Conservation (phyloP, 139 green algal genomes). For the Choricystis sp. region DNA sequence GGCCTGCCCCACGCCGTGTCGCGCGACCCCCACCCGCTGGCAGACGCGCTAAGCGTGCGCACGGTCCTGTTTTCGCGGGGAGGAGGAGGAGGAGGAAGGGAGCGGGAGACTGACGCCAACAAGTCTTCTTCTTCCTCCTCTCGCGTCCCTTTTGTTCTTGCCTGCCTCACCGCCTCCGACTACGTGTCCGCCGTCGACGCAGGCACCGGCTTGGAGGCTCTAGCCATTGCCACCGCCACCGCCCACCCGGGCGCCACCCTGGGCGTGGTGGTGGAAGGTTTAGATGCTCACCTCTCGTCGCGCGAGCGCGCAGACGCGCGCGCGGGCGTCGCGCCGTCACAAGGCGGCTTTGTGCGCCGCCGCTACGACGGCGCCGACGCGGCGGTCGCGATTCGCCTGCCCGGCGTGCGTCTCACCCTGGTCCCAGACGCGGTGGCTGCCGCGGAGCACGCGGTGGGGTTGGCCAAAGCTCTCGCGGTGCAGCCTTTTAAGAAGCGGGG, state of each 20-base stretch:
- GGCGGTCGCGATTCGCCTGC: background rate
- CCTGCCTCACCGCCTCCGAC: background rate
- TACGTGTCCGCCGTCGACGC: background rate
- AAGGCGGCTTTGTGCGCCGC: background rate
- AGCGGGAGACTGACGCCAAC: too few relatives aligned
- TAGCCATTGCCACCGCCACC: background rate
- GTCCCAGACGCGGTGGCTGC: background rate
- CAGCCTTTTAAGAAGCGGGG: background rate
- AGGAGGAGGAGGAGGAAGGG: too few relatives aligned
- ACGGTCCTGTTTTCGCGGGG: background rate
- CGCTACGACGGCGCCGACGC: background rate
- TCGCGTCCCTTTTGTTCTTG: background rate
- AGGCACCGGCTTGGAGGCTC: background rate
- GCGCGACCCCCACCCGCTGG: background rate
- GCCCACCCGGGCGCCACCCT: background rate
- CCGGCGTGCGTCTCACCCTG: background rate
- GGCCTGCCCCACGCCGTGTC: background rate
- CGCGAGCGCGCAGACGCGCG: background rate
- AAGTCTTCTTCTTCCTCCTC: too few relatives aligned
- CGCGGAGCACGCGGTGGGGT: background rate
- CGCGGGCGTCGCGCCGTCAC: too few relatives aligned
- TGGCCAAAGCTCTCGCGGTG: background rate
- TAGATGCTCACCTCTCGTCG: background rate
- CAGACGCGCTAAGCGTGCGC: background rate
- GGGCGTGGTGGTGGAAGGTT: background rate